Evolutionary conservation across 352 stramenopile genomes (phyloP).

Genomic region (Phytopythium montanum): DNA sequence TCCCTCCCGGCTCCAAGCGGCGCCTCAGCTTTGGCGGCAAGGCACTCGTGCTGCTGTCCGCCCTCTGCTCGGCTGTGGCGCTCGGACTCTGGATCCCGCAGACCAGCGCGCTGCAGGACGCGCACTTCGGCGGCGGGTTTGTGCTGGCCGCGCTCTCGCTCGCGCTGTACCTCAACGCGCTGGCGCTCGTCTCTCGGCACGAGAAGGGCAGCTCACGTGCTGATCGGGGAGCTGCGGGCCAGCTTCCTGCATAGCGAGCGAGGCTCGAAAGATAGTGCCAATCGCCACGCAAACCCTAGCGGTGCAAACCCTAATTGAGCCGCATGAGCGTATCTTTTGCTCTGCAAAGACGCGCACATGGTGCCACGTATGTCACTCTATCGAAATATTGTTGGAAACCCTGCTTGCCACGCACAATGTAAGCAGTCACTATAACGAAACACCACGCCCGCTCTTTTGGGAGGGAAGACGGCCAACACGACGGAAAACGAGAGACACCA

Average conservation of each 20-base stretch:
- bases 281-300: neutral
- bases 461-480: neutral
- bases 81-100: constrained; percentile 7
- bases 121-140: constrained; percentile 2
- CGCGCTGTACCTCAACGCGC: constrained; percentile 5
- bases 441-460: neutral
- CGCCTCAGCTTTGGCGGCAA: neutral
- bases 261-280: too few relatives aligned
- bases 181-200: constrained; percentile 7
- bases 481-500: neutral
- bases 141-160: neutral
- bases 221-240: neutral
- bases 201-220: neutral
- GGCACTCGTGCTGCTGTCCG: neutral
- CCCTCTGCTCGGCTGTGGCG: constrained; percentile 1
- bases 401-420: neutral
- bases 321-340: constrained; percentile 2
- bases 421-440: neutral
- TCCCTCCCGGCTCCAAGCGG: neutral
- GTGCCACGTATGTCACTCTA: constrained; percentile 8
- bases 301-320: too few relatives aligned
- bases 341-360: neutral
- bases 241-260: neutral
- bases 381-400: neutral
- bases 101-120: neutral